A percentile compares a stretch with the other conserved stretches of the same genome.
Conservation (phyloP, 108 stramenopile genomes). For the Mediolabrus comicus region DNA sequence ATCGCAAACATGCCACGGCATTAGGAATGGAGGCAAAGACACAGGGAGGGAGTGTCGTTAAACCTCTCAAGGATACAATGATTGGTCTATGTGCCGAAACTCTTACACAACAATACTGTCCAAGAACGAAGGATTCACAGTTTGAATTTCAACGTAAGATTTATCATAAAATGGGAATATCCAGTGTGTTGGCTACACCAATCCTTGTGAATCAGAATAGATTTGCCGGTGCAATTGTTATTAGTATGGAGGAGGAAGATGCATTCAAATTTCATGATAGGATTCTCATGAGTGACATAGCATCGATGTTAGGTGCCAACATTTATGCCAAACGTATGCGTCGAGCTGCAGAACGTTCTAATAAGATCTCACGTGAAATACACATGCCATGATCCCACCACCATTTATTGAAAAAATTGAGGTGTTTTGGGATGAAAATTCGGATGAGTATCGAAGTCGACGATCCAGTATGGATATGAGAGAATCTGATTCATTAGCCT, state of each 20-base stretch:
- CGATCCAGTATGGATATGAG: too few species aligned
- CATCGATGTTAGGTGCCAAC: slow-evolving; percentile 28
- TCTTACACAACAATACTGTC: slow-evolving; percentile 18
- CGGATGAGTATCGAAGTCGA: slow-evolving; percentile 11
- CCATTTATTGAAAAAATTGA: slow-evolving; percentile 33
- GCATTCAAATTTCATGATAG: slow-evolving; percentile 25
- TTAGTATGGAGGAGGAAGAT: slow-evolving; percentile 17
- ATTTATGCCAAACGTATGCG: slow-evolving; percentile 33
- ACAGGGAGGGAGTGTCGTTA: too few species aligned
- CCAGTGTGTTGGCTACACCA: slow-evolving; percentile 14
- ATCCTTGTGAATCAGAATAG: slow-evolving; percentile 31
- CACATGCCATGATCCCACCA: slow-evolving; percentile 36
- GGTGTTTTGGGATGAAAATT: slow-evolving; percentile 25
- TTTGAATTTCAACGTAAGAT: slow-evolving; percentile 2
- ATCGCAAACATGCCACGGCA: slow-evolving; percentile 3
- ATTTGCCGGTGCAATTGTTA: slow-evolving; percentile 15
- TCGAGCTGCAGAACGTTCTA: slow-evolving; percentile 15
- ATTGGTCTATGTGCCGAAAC: too few species aligned
- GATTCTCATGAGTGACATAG: slow-evolving; percentile 27
- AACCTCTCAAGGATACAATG: too few species aligned
- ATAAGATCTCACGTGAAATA: slow-evolving; percentile 32
- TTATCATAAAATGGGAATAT: slow-evolving; percentile 12
- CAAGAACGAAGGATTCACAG: slow-evolving; percentile 16
- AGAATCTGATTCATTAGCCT: too few species aligned
- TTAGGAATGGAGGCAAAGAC: slow-evolving; percentile 11